Evolutionary conservation across 2,329 filamentous ascomycete genomes (phyloP).

Genomic region (Sclerotinia sclerotiorum): DNA sequence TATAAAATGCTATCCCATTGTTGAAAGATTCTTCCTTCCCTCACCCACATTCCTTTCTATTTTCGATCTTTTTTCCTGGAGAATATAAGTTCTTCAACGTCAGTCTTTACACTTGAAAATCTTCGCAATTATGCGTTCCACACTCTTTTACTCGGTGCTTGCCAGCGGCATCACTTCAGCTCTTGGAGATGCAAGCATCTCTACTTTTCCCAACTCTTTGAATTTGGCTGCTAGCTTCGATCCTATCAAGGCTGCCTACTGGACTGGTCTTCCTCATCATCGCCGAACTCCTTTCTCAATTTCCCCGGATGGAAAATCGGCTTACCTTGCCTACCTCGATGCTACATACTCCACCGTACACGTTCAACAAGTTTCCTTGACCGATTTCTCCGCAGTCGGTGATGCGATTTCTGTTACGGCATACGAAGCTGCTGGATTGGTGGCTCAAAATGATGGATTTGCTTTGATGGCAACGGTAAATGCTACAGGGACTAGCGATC

Average conservation of each 20-base stretch:
- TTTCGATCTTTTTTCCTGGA: slow-evolving; percentile 1
- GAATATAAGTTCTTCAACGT: slow-evolving; percentile 4
- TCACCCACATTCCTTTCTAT: neutral
- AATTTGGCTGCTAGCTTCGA: slow-evolving; percentile 54
- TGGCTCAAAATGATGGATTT: slow-evolving; percentile 63
- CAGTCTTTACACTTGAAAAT: slow-evolving; percentile 20
- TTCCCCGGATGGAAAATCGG: slow-evolving; percentile 58
- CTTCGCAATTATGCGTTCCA: slow-evolving; percentile 28
- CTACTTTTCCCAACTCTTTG: slow-evolving; percentile 46
- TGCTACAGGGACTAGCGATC: slow-evolving; percentile 51
- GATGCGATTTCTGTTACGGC: slow-evolving; percentile 52
- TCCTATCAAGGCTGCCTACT: slow-evolving; percentile 59
- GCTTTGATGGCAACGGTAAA: slow-evolving; percentile 56
- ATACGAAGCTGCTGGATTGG: slow-evolving; percentile 60
- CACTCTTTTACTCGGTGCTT: slow-evolving; percentile 32
- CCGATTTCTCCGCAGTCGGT: slow-evolving; percentile 55
- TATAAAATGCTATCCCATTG: neutral
- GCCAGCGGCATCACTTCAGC: slow-evolving; percentile 29
- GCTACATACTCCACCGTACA: slow-evolving; percentile 55
- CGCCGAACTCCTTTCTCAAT: slow-evolving; percentile 62
- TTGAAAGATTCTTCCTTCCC: neutral
- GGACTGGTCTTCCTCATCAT: slow-evolving; percentile 61
- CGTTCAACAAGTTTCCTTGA: slow-evolving; percentile 55
- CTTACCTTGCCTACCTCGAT: slow-evolving; percentile 61
- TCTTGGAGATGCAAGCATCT: slow-evolving; percentile 31